phyloP scores from a whole-genome alignment of 768 basidiomycete genomes.

The Tylopilus subfusipes region DNA sequence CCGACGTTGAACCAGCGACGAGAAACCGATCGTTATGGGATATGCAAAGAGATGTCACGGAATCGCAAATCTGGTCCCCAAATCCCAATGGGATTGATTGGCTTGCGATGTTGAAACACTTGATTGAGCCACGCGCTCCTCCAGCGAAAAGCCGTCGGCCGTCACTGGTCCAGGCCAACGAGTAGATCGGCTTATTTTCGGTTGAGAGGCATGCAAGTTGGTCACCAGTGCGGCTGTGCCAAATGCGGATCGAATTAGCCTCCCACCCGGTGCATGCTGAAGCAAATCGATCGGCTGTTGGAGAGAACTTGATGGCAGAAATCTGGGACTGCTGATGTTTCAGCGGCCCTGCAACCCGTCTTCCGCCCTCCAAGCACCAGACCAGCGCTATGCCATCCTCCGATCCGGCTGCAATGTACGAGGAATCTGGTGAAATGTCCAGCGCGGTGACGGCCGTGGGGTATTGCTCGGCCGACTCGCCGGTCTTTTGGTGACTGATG shows the following conservation, averaged over 20 bases:
- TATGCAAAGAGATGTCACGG: conserved; percentile 3
- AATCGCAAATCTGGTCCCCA: neutral
- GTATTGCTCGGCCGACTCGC: neutral
- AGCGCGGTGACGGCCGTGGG: neutral
- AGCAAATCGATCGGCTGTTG: conserved; percentile 2
- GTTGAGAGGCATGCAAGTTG: conserved; percentile 4
- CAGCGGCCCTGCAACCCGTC: neutral
- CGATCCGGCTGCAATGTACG: neutral
- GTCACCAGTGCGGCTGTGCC: conserved; percentile 5
- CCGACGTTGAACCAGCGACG: conserved; percentile 3
- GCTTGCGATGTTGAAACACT: neutral
- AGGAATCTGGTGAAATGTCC: conserved; percentile 4
- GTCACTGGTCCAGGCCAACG: conserved; percentile 6
- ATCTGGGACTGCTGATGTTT: neutral
- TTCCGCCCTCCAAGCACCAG: neutral
- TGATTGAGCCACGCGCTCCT: conserved; percentile 2
- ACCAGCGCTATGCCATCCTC: conserved; percentile 1
- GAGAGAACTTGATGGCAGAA: conserved; percentile 8
- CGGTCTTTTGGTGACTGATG: neutral
- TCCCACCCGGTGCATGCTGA: conserved; percentile 2
- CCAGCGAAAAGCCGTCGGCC: conserved; percentile 10
- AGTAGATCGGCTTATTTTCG: neutral
- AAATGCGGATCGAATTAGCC: conserved; percentile 1
- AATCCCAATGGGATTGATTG: neutral
- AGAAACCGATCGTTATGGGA: conserved; percentile 4